phyloP scores from a whole-genome alignment of 2,329 filamentous ascomycete genomes.

The Orbilia ellipsospora region DNA sequence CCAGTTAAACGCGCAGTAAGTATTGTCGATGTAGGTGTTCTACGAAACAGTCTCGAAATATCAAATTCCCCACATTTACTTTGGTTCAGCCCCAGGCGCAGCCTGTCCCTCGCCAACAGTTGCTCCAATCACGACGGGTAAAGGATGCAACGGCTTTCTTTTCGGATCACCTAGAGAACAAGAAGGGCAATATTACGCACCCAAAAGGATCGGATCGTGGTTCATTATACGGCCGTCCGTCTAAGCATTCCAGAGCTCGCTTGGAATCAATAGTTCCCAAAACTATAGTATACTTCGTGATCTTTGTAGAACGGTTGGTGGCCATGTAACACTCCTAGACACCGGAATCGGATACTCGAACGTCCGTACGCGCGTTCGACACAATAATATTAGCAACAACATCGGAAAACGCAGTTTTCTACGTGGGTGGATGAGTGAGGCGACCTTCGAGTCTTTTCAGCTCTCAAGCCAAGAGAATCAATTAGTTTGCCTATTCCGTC shows the following conservation, averaged over 20 bases:
- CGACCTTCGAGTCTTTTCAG: too few species aligned
- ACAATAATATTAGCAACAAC: slow-evolving; percentile 24
- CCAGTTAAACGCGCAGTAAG: slow-evolving; percentile 14
- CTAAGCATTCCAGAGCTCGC: slow-evolving; percentile 43
- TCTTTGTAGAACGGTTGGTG: slow-evolving; percentile 16
- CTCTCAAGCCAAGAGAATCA: too few species aligned
- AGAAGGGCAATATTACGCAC: background rate
- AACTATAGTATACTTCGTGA: slow-evolving; percentile 1
- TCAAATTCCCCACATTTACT: background rate
- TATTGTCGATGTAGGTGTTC: slow-evolving; percentile 17
- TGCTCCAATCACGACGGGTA: slow-evolving; percentile 5
- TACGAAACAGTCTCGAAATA: background rate
- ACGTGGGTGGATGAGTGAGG: background rate
- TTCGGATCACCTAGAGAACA: background rate
- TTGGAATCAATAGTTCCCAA: slow-evolving; percentile 13
- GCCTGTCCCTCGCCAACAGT: slow-evolving; percentile 34
- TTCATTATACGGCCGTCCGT: slow-evolving; percentile 3
- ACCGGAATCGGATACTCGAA: slow-evolving; percentile 37
- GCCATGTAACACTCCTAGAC: slow-evolving; percentile 20
- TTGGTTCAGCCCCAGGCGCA: slow-evolving; percentile 45
- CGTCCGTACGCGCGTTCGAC: slow-evolving; percentile 36
- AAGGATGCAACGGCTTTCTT: slow-evolving; percentile 19
- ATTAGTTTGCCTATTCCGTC: too few species aligned
- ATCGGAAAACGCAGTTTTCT: slow-evolving; percentile 18
- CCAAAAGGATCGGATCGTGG: background rate